Evolutionary conservation across 768 basidiomycete genomes (phyloP).

Genomic region (Amyloporia xantha): DNA sequence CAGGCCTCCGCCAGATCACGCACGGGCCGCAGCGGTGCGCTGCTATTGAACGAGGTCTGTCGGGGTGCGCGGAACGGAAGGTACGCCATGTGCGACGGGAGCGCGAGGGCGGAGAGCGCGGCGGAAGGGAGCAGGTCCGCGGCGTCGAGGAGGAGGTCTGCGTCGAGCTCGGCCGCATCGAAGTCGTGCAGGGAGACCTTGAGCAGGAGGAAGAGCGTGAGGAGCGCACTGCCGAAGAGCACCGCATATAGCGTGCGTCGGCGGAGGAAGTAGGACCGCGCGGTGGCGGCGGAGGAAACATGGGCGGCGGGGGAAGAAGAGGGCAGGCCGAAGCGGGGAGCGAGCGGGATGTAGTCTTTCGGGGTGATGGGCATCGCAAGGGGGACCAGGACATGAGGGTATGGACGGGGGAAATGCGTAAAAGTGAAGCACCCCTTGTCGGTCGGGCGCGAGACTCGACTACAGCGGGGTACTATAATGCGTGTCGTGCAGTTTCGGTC

Average conservation of each 20-base stretch:
- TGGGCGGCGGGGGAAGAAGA: neutral
- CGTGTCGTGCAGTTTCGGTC: no score
- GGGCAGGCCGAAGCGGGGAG: neutral
- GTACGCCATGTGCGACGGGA: constrained; percentile 1
- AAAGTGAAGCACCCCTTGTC: no score
- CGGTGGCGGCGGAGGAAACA: neutral
- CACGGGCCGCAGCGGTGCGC: constrained; percentile 8
- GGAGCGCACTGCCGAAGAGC: constrained; percentile 1
- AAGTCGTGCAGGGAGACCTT: neutral
- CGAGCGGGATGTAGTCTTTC: constrained; percentile 3
- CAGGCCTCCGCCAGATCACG: constrained; percentile 17
- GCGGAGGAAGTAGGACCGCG: neutral
- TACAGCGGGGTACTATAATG: no score
- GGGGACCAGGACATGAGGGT: neutral
- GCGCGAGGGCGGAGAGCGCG: neutral
- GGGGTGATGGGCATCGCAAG: neutral
- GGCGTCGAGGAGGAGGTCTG: neutral
- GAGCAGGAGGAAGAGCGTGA: constrained; percentile 1
- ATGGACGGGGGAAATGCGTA: neutral
- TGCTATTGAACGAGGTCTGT: neutral
- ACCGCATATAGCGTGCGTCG: neutral
- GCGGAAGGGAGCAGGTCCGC: neutral
- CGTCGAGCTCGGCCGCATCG: neutral
- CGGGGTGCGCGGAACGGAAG: constrained; percentile 1
- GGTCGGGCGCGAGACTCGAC: no score